A percentile compares a stretch with the other conserved stretches of the same genome.
Evolutionary conservation across 2,329 filamentous ascomycete species (phyloP).

Genomic region (Bipolaris oryzae): DNA sequence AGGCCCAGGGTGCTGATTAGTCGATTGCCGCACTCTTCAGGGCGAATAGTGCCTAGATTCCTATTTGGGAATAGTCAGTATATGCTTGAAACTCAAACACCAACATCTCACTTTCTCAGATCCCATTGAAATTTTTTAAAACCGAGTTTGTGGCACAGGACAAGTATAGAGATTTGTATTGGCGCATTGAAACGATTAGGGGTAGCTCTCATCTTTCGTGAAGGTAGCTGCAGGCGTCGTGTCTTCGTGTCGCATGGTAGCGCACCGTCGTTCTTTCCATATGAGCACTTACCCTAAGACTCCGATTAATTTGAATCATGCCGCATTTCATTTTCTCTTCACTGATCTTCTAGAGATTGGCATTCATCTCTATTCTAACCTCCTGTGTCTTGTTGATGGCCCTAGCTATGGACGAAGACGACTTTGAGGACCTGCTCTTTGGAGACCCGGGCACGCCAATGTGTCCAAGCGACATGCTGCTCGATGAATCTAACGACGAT

Average conservation of each 20-base stretch:
- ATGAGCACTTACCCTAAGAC: not conserved
- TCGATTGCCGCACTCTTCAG: conserved; percentile 9
- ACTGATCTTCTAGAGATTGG: not conserved
- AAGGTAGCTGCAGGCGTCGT: not conserved
- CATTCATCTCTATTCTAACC: not conserved
- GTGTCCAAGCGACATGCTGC: conserved; percentile 16
- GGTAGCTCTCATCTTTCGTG: not conserved
- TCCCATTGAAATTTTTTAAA: not conserved
- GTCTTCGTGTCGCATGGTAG: not conserved
- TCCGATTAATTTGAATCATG: not conserved
- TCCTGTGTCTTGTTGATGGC: not conserved
- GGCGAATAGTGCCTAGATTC: conserved; percentile 11
- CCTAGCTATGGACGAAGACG: conserved; percentile 28
- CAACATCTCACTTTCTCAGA: not conserved
- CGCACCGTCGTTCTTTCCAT: conserved; percentile 7
- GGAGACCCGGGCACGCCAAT: conserved; percentile 23
- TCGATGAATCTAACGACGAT: conserved; percentile 28
- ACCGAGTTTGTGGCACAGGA: not conserved
- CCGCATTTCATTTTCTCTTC: not conserved
- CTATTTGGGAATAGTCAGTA: conserved; percentile 9
- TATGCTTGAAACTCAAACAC: conserved; percentile 3
- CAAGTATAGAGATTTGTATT: too few species aligned
- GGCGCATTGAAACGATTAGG: not conserved
- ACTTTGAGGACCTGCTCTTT: conserved; percentile 43
- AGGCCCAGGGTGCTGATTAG: not conserved